These are phyloP conservation scores for grape (Vitis vinifera) DNA, from an alignment of 164 flowering plant species.

Conservation along the genomic window DNA sequence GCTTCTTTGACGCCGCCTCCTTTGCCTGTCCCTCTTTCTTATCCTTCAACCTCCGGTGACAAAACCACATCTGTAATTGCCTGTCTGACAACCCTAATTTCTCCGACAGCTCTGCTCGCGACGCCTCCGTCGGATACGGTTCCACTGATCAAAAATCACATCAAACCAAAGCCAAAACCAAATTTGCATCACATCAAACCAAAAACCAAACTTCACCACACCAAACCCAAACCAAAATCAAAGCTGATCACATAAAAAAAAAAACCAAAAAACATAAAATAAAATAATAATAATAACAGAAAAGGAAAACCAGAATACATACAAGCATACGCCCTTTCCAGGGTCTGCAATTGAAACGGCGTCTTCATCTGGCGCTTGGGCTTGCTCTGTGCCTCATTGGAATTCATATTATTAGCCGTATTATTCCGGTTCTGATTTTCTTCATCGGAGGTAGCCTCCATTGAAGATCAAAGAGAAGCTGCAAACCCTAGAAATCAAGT, in stretches of 20 bases:
- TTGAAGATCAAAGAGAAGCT: conserved; percentile 9
- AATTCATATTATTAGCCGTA: conserved; percentile 10
- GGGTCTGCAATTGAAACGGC: conserved; percentile 60
- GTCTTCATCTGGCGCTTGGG: conserved; percentile 82
- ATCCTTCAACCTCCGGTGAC: conserved; percentile 69
- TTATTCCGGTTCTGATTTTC: conserved; percentile 22
- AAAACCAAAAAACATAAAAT: conserved; percentile 1
- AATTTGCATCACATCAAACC: neutral
- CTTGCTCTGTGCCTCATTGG: conserved; percentile 33
- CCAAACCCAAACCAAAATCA: conserved; percentile 9
- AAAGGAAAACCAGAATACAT: conserved; percentile 1
- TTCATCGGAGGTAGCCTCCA: conserved; percentile 57
- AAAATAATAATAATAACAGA: neutral
- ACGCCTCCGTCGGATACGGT: conserved; percentile 59
- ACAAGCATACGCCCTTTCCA: conserved; percentile 63
- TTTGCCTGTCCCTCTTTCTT: conserved; percentile 24
- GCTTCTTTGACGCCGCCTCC: conserved; percentile 27
- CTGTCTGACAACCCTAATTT: conserved; percentile 55
- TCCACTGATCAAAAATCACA: conserved; percentile 36
- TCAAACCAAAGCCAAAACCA: conserved; percentile 8
- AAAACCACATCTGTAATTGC: conserved; percentile 80
- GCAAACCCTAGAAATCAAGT: conserved; percentile 1
- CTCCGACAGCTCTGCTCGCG: conserved; percentile 50
- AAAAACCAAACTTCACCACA: neutral
- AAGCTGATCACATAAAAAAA: neutral